Base-by-base conservation (phyloP, 1,284 basidiomycete species). In the Boletus calvinii region DNA sequence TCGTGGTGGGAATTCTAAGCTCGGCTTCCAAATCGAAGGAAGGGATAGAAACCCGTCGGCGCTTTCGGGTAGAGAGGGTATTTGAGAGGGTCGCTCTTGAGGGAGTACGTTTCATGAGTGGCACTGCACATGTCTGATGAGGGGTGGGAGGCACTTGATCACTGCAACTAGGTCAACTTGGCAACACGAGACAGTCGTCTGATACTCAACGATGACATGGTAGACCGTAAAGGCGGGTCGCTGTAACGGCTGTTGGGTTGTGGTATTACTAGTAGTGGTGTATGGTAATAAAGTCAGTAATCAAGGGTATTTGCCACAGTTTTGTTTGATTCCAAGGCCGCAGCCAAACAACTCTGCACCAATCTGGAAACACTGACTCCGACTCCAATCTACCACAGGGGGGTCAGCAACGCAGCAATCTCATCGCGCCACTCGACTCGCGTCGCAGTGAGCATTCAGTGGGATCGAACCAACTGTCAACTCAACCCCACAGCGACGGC, bases 161-260 rank as follows among this genome's bases (percentile, higher is more conserved):
- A 50, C 64, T 67, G 51, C 37, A 36, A 53, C 26, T 31, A 30
- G 52, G 60, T 67, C 46, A 71, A 62, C 50, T 48, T 22, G 34
- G 48, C 44, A 32, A 53, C 32, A 44, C 29, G 36, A 38, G n/a
- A 1, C 46, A 53, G 48, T 53, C 22, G 24, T 43, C 49, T 38
- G 13, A 53, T 29, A 69, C 65, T 69, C 67, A 66, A 66, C 66
- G 65, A 42, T 40, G 62, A 55, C 65, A 67, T 71, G 42, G 18
- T 46, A 15, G 6, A 15, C 24, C 11, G 37, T n/a, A 18, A 2
- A 32, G 15, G 7, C 41, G 24, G 24, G 38, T 20, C 4, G 18
- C 26, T 29, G 43, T 36, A 17, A 22, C 4, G 22, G 40, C 30
- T 39, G 45, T 50, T 22, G 31, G 10, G 32, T 15, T 6, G 38